Conservation (phyloP, 1,139 yeast species). For the Tardiomyces digboiensis region DNA sequence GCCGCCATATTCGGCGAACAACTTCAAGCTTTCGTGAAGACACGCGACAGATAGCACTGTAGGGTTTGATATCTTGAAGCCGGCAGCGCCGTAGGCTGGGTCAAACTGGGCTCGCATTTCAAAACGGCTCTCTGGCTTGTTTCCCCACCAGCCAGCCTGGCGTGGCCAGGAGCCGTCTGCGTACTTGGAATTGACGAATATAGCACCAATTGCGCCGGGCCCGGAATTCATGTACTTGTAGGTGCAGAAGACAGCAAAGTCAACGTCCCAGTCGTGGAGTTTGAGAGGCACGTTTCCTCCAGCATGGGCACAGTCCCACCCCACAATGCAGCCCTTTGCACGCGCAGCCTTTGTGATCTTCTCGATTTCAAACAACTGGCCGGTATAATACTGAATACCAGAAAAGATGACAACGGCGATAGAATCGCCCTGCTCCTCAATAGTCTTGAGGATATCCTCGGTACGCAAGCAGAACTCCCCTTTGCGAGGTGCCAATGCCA, state of each 20-base stretch:
- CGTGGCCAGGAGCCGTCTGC: constrained; percentile 44
- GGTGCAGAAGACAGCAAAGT: constrained; percentile 92
- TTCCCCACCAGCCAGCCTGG: constrained; percentile 98
- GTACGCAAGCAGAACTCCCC: constrained; percentile 53
- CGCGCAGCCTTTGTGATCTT: constrained; percentile 56
- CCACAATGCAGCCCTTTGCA: constrained; percentile 49
- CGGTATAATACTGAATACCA: constrained; percentile 89
- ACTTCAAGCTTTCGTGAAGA: constrained; percentile 52
- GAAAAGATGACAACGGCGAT: constrained; percentile 73
- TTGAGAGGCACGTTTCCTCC: constrained; percentile 74
- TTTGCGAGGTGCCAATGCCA: constrained; percentile 50
- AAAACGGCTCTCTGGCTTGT: constrained; percentile 57
- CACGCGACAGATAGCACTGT: constrained; percentile 77
- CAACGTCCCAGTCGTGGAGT: constrained; percentile 83
- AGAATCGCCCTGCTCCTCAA: constrained; percentile 50
- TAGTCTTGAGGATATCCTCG: constrained; percentile 46
- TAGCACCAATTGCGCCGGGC: constrained; percentile 87
- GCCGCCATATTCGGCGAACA: constrained; percentile 58
- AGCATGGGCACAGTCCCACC: constrained; percentile 97
- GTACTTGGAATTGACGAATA: constrained; percentile 54
- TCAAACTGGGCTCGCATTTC: constrained; percentile 72
- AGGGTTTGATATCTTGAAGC: constrained; percentile 90
- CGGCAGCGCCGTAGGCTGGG: constrained; percentile 75
- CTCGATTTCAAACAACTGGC: constrained; percentile 71
- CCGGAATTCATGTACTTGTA: constrained; percentile 89